phyloP scores from a whole-genome alignment of 257 asterid genomes.

The Orobanche coerulescens region DNA sequence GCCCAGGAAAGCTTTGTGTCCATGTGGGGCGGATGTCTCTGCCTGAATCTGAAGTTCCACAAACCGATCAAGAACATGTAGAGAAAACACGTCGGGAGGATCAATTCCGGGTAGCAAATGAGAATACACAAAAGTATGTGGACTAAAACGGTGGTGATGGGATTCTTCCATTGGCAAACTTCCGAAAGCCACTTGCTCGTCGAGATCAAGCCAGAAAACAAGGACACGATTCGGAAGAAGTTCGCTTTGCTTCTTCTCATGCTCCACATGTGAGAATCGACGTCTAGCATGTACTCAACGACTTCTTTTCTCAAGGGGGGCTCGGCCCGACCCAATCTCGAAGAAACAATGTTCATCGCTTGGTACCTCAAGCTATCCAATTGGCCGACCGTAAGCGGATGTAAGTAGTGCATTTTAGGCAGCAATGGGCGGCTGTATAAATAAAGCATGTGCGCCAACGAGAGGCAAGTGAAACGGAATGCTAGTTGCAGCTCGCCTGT shows the following conservation, averaged over 20 bases:
- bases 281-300: constrained; percentile 79
- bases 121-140: constrained; percentile 55
- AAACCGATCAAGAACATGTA: constrained; percentile 61
- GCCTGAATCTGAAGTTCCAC: constrained; percentile 55
- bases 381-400: constrained; percentile 61
- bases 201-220: constrained; percentile 48
- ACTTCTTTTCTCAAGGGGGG: constrained; percentile 75
- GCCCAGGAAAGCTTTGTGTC: constrained; percentile 71
- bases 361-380: constrained; percentile 62
- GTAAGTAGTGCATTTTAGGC: constrained; percentile 75
- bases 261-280: constrained; percentile 90
- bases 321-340: constrained; percentile 69
- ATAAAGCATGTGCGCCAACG: constrained; percentile 52
- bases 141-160: constrained; percentile 50
- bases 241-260: constrained; percentile 88
- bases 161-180: constrained; percentile 66
- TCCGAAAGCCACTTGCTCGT: constrained; percentile 56
- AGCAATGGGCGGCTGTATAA: constrained; percentile 56
- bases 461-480: constrained; percentile 61
- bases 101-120: constrained; percentile 62
- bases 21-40: constrained; percentile 68
- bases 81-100: constrained; percentile 57
- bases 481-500: constrained; percentile 78
- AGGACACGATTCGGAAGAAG: constrained; percentile 60
- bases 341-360: constrained; percentile 72